Percentiles rank a stretch among this genome's conserved stretches.
Conservation (phyloP, 2,329 filamentous ascomycete species). For the Fusarium sp. region DNA sequence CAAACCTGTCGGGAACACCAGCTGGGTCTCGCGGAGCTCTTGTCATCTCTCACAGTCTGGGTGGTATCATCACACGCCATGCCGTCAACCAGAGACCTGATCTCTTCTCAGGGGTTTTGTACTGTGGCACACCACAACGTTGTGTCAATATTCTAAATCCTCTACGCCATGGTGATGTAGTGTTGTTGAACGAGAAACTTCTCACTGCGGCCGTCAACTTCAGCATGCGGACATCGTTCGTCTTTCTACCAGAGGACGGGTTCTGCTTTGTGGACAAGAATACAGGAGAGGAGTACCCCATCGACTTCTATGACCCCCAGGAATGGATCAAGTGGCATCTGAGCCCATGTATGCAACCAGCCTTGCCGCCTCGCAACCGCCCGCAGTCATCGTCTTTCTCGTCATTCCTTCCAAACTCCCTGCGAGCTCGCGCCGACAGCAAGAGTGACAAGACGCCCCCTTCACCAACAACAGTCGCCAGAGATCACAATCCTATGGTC, state of each 20-base stretch:
- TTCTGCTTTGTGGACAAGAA: constrained; percentile 87
- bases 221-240: constrained; percentile 86
- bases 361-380: constrained; percentile 69
- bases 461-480: constrained; percentile 42
- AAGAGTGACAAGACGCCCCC: constrained; percentile 52
- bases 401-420: constrained; percentile 60
- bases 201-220: constrained; percentile 95
- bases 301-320: constrained; percentile 85
- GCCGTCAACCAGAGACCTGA: constrained; percentile 88
- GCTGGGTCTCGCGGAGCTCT: constrained; percentile 74
- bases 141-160: constrained; percentile 94
- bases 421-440: constrained; percentile 61
- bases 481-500: constrained; percentile 53
- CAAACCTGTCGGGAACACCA: constrained; percentile 71
- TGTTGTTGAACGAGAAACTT: constrained; percentile 88
- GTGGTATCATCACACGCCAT: constrained; percentile 88
- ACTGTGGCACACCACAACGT: constrained; percentile 84
- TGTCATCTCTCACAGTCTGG: constrained; percentile 88
- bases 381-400: constrained; percentile 59
- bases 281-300: constrained; percentile 81
- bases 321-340: constrained; percentile 84
- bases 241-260: constrained; percentile 86
- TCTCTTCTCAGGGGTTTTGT: constrained; percentile 87
- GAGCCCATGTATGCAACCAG: constrained; percentile 80
- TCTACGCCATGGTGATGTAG: constrained; percentile 90